phyloP scores from a whole-genome alignment of 208 protist genomes.

The Blastocrithidia nonstop region DNA sequence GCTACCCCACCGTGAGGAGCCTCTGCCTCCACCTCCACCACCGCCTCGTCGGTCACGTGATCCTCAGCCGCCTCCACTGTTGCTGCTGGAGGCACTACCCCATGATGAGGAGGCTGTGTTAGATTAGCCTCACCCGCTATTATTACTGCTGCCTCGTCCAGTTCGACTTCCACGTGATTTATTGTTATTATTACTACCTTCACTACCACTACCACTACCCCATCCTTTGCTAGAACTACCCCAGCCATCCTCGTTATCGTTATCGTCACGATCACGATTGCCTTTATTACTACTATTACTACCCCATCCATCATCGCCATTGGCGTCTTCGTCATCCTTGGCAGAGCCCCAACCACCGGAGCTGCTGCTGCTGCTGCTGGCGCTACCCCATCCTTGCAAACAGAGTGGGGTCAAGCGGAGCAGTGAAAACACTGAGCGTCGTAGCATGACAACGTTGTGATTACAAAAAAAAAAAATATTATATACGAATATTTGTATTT shows the following conservation, averaged over 20 bases:
- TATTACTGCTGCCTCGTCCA: no score
- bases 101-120: no score
- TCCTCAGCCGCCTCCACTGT: not conserved
- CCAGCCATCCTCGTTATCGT: slow-evolving; percentile 5
- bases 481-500: no score
- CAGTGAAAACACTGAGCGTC: no score
- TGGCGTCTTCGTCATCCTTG: not conserved
- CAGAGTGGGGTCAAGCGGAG: no score
- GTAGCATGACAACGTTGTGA: no score
- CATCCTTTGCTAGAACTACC: slow-evolving; percentile 1
- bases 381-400: slow-evolving; percentile 53
- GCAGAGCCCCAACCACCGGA: slow-evolving; percentile 12
- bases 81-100: slow-evolving; percentile 4
- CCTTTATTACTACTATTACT: slow-evolving; percentile 2
- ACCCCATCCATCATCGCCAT: slow-evolving; percentile 4
- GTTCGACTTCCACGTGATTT: no score
- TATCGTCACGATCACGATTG: slow-evolving; percentile 7
- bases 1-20: not conserved
- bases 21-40: not conserved
- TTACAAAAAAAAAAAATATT: no score
- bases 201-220: slow-evolving; percentile 8
- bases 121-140: no score
- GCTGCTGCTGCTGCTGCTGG: slow-evolving; percentile 7
- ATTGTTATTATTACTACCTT: slow-evolving; percentile 5
- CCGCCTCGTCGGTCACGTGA: not conserved